Conservation (phyloP, 768 basidiomycete species). For the Daedalea quercina region DNA sequence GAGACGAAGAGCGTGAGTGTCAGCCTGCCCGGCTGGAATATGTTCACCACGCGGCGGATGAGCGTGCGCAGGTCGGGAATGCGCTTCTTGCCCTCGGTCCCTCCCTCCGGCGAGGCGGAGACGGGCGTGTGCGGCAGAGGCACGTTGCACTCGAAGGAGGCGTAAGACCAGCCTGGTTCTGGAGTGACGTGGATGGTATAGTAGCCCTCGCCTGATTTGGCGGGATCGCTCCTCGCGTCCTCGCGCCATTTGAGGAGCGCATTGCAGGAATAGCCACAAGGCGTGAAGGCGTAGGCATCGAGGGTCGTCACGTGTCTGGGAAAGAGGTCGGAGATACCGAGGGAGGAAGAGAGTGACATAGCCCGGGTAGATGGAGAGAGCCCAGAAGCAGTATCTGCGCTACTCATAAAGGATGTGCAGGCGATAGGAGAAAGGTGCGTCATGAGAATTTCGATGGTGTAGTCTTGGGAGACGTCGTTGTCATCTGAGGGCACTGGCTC, state of each 20-base stretch:
- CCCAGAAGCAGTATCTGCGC: slow-evolving; percentile 23
- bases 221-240: slow-evolving; percentile 21
- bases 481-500: slow-evolving; percentile 14
- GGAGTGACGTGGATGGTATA: slow-evolving; percentile 99
- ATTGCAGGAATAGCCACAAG: slow-evolving; percentile 96
- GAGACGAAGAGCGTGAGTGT: slow-evolving; percentile 90
- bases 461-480: slow-evolving; percentile 49
- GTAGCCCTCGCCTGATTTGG: slow-evolving; percentile 71
- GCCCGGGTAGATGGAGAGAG: slow-evolving; percentile 44
- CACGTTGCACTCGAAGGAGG: slow-evolving; percentile 98
- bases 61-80: slow-evolving; percentile 78
- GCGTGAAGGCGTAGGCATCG: slow-evolving; percentile 90
- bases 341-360: slow-evolving; percentile 52
- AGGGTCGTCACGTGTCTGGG: slow-evolving; percentile 71
- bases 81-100: slow-evolving; percentile 21
- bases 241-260: slow-evolving; percentile 70
- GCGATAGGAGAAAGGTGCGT: slow-evolving; percentile 73
- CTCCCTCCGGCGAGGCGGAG: slow-evolving; percentile 13
- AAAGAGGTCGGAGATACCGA: slow-evolving; percentile 83
- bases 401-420: slow-evolving; percentile 68
- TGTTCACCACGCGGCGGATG: slow-evolving; percentile 81
- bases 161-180: slow-evolving; percentile 97
- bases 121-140: slow-evolving; percentile 42
- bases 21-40: slow-evolving; percentile 86
- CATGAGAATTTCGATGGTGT: slow-evolving; percentile 98